phyloP scores from a whole-genome alignment of 176 grass and related monocot genomes.

The Carex myosuroides region DNA sequence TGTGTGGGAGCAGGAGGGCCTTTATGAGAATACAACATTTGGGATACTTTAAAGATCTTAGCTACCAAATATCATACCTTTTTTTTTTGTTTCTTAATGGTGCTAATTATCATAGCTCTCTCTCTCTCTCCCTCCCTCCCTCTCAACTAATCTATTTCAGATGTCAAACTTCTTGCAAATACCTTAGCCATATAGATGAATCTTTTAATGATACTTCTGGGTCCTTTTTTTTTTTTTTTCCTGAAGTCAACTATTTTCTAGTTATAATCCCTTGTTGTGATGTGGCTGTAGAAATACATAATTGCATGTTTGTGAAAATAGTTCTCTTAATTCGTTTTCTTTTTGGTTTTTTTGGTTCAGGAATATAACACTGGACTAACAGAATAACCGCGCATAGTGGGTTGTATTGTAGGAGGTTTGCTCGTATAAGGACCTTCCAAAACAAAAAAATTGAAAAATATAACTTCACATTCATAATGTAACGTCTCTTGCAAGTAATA shows the following conservation, averaged over 20 bases:
- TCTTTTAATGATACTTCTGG: background rate
- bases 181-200: background rate
- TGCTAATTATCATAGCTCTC: background rate
- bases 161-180: background rate
- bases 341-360: background rate
- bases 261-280: background rate
- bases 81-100: background rate
- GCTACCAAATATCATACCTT: background rate
- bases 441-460: background rate
- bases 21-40: slow-evolving; percentile 60
- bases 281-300: background rate
- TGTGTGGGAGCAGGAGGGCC: slow-evolving; percentile 87
- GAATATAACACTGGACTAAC: background rate
- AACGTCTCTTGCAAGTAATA: background rate
- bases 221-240: background rate
- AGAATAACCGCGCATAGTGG: background rate
- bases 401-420: background rate
- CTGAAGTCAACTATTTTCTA: background rate
- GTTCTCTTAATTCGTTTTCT: background rate
- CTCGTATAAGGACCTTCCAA: background rate
- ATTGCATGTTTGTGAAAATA: background rate
- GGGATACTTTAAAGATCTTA: slow-evolving; percentile 7
- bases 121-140: background rate
- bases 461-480: background rate
- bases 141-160: slow-evolving; percentile 10